Evolutionary conservation across 768 basidiomycete genomes (phyloP), one percentile per base, ranked within the genome.

Genomic region (Amanita thiersii): DNA sequence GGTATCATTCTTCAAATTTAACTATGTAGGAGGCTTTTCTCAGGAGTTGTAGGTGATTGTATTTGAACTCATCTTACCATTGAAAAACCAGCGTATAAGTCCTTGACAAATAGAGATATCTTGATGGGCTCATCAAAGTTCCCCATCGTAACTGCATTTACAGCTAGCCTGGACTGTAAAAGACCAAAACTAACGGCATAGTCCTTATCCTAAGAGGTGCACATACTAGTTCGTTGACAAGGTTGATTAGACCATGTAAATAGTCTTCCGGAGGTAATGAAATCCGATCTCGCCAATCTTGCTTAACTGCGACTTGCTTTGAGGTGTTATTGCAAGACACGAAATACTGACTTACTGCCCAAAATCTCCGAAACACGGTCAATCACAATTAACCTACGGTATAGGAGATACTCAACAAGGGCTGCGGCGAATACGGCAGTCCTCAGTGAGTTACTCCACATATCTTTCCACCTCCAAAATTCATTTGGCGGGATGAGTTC

Each of bases 401-500:
- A 67, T 3, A 69, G 64, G 5, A 90, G 66, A 52, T 80, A 90
- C 52, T 81, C 73, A 9, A 79, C 65, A 24, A 89, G 57, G 12
- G 79, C 73, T 1, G 76, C 77, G 29, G 74, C 69, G 51, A 82
- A 89, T 1, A 87, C 68, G 8, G 75, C 75, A 12, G 70, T 72
- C 43, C 86, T 70, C 26, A 88, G 56, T 3, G 82, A 79, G 52
- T 75, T 77, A 1, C 73, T 69, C 86, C 86, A 88, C 76, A 84
- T 76, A 18, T 87, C 84, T 56, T 83, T 86, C 82, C 82, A 89
- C 43, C 77, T 69, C 86, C 86, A 89, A 47, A 85, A 78, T 48
- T 87, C 82, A 50, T 82, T 76, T 21, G 65, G 66, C 20, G 86
- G 86, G 18, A 86, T 65, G 23, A 79, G 65, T 4, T 52, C 59